Evolutionary conservation across 208 protist genomes (phyloP).

Genomic region (Acanthamoeba culbertsoni): DNA sequence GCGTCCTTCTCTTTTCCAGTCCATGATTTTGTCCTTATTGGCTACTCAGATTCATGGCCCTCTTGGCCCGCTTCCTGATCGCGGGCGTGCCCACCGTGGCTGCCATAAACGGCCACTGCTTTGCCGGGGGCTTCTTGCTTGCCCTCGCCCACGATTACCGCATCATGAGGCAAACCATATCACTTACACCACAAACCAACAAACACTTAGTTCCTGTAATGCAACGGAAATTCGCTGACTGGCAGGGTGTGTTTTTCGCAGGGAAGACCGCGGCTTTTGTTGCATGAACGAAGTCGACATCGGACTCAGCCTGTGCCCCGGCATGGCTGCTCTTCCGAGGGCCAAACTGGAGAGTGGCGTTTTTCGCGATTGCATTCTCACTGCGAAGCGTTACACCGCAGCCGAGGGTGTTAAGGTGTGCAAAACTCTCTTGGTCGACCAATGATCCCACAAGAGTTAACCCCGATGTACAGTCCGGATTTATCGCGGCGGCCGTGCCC

Average conservation of each 20-base stretch:
- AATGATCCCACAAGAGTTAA: background rate
- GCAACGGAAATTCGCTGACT: too few relatives aligned
- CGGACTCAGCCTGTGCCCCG: background rate
- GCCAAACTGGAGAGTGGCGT: background rate
- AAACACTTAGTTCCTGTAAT: too few relatives aligned
- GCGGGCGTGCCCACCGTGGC: conserved; percentile 33
- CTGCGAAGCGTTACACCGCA: background rate
- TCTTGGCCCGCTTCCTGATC: conserved; percentile 2
- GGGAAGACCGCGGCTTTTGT: conserved; percentile 26
- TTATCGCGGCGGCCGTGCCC: background rate
- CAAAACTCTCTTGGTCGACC: background rate
- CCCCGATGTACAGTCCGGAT: background rate
- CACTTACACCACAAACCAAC: too few relatives aligned
- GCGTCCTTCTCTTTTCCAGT: background rate
- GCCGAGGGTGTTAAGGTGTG: background rate
- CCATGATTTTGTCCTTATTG: background rate
- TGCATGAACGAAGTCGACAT: conserved; percentile 35
- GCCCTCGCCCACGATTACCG: conserved; percentile 58
- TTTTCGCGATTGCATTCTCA: conserved; percentile 11
- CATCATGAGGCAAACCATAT: conserved; percentile 9
- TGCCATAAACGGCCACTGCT: conserved; percentile 60
- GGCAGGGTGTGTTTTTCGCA: too few relatives aligned
- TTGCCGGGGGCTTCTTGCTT: conserved; percentile 55
- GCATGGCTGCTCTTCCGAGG: background rate
- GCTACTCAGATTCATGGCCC: background rate